phyloP scores from a whole-genome alignment of 345 rosid genomes.

The Brassica incana region DNA sequence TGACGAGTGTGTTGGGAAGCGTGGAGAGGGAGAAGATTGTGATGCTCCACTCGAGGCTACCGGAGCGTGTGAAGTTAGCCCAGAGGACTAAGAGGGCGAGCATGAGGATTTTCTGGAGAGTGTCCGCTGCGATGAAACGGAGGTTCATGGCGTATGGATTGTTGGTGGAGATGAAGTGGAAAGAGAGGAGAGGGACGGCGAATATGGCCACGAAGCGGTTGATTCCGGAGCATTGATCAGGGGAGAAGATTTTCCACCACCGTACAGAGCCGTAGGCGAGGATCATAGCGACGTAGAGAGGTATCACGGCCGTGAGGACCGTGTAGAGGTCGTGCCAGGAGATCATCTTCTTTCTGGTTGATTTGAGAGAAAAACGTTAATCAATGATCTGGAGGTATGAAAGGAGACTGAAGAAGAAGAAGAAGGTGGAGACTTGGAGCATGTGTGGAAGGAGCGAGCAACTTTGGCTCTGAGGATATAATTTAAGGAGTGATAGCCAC shows the following conservation, averaged over 20 bases:
- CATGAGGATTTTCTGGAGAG: conserved; percentile 83
- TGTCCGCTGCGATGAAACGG: conserved; percentile 89
- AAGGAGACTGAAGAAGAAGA: not conserved
- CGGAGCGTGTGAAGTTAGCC: conserved; percentile 62
- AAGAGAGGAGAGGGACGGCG: conserved; percentile 92
- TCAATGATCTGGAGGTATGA: conserved; percentile 23
- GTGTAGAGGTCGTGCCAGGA: conserved; percentile 78
- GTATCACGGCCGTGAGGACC: conserved; percentile 86
- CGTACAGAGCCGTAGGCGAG: conserved; percentile 96
- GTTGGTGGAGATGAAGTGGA: conserved; percentile 92
- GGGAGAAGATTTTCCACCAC: conserved; percentile 96
- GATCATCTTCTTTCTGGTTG: conserved; percentile 54
- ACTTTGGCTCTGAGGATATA: conserved; percentile 36
- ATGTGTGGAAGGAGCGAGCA: conserved; percentile 31
- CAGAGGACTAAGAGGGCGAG: conserved; percentile 58
- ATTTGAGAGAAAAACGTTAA: conserved; percentile 36
- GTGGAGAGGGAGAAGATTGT: conserved; percentile 91
- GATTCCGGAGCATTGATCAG: conserved; percentile 97
- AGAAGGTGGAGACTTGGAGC: conserved; percentile 28
- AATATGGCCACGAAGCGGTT: conserved; percentile 93
- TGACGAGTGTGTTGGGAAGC: conserved; percentile 88
- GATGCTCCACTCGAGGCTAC: conserved; percentile 91
- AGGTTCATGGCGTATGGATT: conserved; percentile 85
- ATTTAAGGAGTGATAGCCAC: conserved; percentile 34
- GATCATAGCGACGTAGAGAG: conserved; percentile 95